Percentiles rank a stretch among this genome's conserved stretches.
These are phyloP conservation scores for Pouteria glomerata DNA, from an alignment of 148 eudicot genomes.

Conservation along the genomic window DNA sequence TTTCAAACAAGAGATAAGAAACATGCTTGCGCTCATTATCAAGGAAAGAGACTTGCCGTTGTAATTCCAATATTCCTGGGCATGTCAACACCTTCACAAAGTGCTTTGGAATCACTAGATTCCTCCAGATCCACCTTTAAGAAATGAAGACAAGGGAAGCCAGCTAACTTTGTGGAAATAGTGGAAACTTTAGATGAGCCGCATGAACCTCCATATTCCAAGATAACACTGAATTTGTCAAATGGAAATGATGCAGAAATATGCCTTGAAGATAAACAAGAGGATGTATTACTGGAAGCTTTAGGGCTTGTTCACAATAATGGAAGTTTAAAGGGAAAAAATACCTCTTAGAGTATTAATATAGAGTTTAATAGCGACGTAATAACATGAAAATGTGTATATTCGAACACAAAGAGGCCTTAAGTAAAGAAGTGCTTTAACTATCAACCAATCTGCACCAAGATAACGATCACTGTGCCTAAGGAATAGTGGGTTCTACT, in stretches of 20 bases:
- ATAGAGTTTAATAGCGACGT: background rate
- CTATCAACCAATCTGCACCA: background rate
- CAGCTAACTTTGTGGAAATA: constrained; percentile 23
- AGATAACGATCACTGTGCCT: background rate
- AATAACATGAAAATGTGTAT: background rate
- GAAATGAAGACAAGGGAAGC: constrained; percentile 42
- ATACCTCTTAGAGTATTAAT: background rate
- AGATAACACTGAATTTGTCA: constrained; percentile 42
- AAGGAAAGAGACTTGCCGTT: constrained; percentile 29
- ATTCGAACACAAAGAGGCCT: background rate
- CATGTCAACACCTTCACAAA: constrained; percentile 43
- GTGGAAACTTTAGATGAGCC: constrained; percentile 42
- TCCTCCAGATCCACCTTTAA: constrained; percentile 47
- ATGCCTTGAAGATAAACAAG: constrained; percentile 30
- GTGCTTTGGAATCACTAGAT: constrained; percentile 35
- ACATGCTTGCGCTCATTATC: background rate
- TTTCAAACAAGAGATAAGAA: constrained; percentile 1
- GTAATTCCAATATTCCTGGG: constrained; percentile 18
- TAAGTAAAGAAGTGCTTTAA: background rate
- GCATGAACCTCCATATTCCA: constrained; percentile 63
- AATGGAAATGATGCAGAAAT: constrained; percentile 43
- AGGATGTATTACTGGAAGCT: constrained; percentile 8
- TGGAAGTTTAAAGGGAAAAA: background rate
- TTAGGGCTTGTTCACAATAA: background rate
- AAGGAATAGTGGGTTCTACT: background rate